These are phyloP conservation scores for Platanus orientalis DNA, from an alignment of 164 flowering plant genomes.

Conservation along the genomic window DNA sequence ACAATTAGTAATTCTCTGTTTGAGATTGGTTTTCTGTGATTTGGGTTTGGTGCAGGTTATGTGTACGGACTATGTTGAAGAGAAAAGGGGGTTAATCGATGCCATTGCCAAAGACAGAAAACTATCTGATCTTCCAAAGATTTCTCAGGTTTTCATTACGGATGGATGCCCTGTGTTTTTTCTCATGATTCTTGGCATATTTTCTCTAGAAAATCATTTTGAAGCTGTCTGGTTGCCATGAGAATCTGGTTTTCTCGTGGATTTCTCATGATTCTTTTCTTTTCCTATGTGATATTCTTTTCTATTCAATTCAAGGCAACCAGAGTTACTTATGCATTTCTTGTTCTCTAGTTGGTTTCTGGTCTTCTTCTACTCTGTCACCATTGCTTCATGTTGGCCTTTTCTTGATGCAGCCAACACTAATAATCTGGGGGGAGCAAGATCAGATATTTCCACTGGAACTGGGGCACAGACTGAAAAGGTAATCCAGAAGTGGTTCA, in stretches of 20 bases:
- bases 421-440: slow-evolving; percentile 52
- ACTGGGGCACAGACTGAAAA: slow-evolving; percentile 37
- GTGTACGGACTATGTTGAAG: slow-evolving; percentile 55
- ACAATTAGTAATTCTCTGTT: background rate
- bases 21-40: background rate
- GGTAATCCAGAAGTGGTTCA: slow-evolving; percentile 13
- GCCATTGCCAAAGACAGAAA: slow-evolving; percentile 49
- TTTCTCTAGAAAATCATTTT: too few relatives aligned
- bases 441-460: slow-evolving; percentile 54
- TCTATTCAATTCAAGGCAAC: too few relatives aligned
- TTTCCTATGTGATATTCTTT: too few relatives aligned
- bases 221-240: too few relatives aligned
- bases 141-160: slow-evolving; percentile 52
- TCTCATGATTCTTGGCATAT: too few relatives aligned
- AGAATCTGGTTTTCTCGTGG: too few relatives aligned
- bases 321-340: too few relatives aligned
- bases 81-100: slow-evolving; percentile 52
- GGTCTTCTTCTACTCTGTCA: background rate
- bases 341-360: background rate
- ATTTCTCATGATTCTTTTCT: too few relatives aligned
- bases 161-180: too few relatives aligned
- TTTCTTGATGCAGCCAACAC: slow-evolving; percentile 46
- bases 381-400: background rate
- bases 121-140: slow-evolving; percentile 59
- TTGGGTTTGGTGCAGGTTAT: slow-evolving; percentile 39